These are phyloP conservation scores for Kentomonas sorsogonicus DNA, from an alignment of 208 protist species.

Conservation along the genomic window DNA sequence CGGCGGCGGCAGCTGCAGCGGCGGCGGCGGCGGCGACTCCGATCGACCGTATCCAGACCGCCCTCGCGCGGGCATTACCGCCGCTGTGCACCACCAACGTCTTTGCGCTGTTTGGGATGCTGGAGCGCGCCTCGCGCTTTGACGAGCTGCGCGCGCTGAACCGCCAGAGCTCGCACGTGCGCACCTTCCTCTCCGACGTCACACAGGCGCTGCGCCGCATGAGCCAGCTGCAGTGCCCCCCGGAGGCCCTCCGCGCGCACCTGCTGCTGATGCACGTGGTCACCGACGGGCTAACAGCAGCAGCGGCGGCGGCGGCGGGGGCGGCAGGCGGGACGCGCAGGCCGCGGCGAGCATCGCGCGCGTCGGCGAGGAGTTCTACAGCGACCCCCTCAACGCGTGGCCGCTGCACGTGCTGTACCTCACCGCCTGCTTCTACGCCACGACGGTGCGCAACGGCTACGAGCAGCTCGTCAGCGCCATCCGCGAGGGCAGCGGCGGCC, in stretches of 20 bases:
- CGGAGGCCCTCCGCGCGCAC: no score
- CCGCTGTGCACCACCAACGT: no score
- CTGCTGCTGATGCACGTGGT: no score
- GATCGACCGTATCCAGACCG: no score
- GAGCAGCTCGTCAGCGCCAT: constrained; percentile 27
- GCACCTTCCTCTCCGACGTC: constrained; percentile 27
- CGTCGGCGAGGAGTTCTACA: constrained; percentile 56
- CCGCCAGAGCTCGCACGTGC: constrained; percentile 20
- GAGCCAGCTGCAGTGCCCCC: no score
- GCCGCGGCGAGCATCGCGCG: no score
- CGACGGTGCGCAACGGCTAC: constrained; percentile 41
- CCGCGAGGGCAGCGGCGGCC: constrained; percentile 23
- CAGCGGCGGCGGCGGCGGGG: not conserved
- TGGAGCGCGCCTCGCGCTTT: constrained; percentile 49
- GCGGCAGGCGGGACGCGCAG: no score
- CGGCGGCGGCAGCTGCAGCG: no score
- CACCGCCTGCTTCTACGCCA: constrained; percentile 62
- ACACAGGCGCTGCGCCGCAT: constrained; percentile 21
- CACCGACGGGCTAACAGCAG: no score
- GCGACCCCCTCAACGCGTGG: constrained; percentile 57
- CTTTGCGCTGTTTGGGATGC: constrained; percentile 67
- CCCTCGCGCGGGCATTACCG: no score
- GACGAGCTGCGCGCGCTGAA: constrained; percentile 43
- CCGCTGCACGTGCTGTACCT: constrained; percentile 67
- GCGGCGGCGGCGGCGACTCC: no score